These are phyloP conservation scores for Colletotrichum incanum DNA, from an alignment of 2,329 filamentous ascomycete species.

Conservation along the genomic window DNA sequence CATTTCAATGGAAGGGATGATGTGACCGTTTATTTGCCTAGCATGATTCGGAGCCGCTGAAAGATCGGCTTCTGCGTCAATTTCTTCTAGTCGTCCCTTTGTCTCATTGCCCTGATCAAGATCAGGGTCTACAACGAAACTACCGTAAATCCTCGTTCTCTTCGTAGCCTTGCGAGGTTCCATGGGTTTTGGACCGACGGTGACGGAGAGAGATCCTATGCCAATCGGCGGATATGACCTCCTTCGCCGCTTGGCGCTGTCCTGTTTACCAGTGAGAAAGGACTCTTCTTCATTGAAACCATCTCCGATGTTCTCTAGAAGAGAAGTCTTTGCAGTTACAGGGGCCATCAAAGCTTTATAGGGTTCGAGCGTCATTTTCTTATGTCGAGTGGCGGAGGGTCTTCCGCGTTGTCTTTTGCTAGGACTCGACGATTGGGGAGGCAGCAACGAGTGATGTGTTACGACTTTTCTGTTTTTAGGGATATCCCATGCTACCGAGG, in stretches of 20 bases:
- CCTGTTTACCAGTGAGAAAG: neutral
- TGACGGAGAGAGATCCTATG: constrained; percentile 5
- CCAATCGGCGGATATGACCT: neutral
- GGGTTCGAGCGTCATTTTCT: neutral
- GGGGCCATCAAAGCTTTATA: neutral
- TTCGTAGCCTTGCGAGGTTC: neutral
- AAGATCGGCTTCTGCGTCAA: neutral
- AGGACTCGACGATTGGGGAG: neutral
- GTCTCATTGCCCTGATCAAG: neutral
- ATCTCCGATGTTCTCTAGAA: constrained; percentile 2
- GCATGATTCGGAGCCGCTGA: neutral
- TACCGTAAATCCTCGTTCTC: neutral
- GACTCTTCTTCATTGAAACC: constrained; percentile 7
- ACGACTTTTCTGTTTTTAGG: neutral
- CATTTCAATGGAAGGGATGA: neutral
- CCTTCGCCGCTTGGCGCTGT: constrained; percentile 8
- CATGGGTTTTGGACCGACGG: neutral
- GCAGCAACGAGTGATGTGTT: neutral
- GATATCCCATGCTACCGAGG: neutral
- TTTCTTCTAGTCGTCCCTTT: neutral
- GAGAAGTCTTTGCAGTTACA: neutral
- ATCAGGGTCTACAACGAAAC: constrained; percentile 6
- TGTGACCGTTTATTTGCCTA: neutral
- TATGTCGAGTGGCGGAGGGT: neutral
- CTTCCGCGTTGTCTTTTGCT: constrained; percentile 1